Evolutionary conservation across 805 yeast genomes (phyloP).

Genomic region (Helenozyma rhizophorensis): DNA sequence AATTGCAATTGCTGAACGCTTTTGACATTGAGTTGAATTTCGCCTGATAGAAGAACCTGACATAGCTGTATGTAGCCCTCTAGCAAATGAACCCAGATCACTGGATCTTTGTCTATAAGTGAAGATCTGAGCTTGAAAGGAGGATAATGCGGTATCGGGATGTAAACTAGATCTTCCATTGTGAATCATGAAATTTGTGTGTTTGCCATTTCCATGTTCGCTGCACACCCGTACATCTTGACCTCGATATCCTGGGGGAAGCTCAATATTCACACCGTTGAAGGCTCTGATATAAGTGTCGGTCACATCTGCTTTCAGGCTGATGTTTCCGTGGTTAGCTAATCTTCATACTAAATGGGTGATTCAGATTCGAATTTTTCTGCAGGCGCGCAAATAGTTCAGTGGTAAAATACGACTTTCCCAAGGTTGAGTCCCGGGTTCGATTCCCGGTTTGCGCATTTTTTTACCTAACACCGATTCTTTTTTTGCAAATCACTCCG

Average conservation of each 20-base stretch:
- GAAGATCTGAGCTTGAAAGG: slow-evolving; percentile 72
- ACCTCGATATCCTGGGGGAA: too few species aligned
- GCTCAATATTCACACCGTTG: too few species aligned
- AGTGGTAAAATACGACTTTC: slow-evolving; percentile 16
- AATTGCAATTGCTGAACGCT: slow-evolving; percentile 55
- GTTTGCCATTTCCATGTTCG: too few species aligned
- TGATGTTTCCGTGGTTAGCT: too few species aligned
- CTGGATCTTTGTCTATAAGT: slow-evolving; percentile 79
- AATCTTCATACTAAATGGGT: too few species aligned
- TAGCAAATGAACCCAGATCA: slow-evolving; percentile 71
- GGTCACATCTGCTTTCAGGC: too few species aligned
- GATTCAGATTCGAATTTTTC: too few species aligned
- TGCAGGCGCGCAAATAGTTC: slow-evolving; percentile 17
- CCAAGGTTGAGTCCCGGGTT: slow-evolving; percentile 16
- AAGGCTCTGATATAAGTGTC: too few species aligned
- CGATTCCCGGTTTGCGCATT: slow-evolving; percentile 17
- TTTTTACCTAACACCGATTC: neutral
- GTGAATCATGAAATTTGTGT: too few species aligned
- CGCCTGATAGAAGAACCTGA: slow-evolving; percentile 40
- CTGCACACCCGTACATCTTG: too few species aligned
- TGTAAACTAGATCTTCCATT: slow-evolving; percentile 17
- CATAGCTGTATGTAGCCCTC: slow-evolving; percentile 58
- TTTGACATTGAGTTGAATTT: slow-evolving; percentile 42
- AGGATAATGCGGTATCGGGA: slow-evolving; percentile 68
- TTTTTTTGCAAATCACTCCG: too few species aligned